Conservation (phyloP, 257 asterid species). For the Marsdenia floribunda region DNA sequence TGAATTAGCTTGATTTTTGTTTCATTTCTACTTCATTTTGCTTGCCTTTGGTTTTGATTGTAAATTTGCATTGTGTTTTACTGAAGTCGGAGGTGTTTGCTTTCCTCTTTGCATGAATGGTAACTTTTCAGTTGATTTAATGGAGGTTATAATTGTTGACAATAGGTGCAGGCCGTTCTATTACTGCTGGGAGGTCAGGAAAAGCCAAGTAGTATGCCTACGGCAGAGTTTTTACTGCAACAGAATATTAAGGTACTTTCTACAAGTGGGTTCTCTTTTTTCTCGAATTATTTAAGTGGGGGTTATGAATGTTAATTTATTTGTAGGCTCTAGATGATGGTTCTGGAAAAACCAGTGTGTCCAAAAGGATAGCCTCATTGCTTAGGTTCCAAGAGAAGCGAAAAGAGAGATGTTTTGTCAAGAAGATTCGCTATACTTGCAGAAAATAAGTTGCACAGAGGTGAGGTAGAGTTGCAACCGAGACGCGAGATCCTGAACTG, state of each 20-base stretch:
- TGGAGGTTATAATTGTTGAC: background rate
- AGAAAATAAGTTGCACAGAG: conserved; percentile 40
- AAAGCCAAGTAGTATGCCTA: conserved; percentile 22
- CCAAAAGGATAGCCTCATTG: conserved; percentile 32
- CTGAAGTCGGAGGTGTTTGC: too few relatives aligned
- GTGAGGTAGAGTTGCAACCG: conserved; percentile 16
- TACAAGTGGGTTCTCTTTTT: background rate
- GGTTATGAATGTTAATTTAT: background rate
- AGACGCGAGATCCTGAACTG: too few relatives aligned
- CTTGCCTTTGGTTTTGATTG: background rate
- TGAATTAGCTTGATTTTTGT: background rate
- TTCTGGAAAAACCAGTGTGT: conserved; percentile 20
- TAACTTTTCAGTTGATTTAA: background rate
- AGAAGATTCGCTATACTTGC: conserved; percentile 32
- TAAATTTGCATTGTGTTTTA: background rate
- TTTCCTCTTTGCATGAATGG: background rate
- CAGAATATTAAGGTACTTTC: conserved; percentile 21
- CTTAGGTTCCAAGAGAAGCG: conserved; percentile 39
- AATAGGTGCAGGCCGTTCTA: conserved; percentile 41
- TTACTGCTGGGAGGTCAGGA: conserved; percentile 29
- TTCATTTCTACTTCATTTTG: background rate
- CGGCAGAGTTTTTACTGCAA: conserved; percentile 16
- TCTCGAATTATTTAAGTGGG: too few relatives aligned
- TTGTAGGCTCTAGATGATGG: conserved; percentile 22
- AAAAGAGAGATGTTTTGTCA: conserved; percentile 39